A percentile compares a stretch with the other conserved stretches of the same genome.
These are phyloP conservation scores for Corymbia citriodora DNA, from an alignment of 441 rosid genomes.

Conservation along the genomic window DNA sequence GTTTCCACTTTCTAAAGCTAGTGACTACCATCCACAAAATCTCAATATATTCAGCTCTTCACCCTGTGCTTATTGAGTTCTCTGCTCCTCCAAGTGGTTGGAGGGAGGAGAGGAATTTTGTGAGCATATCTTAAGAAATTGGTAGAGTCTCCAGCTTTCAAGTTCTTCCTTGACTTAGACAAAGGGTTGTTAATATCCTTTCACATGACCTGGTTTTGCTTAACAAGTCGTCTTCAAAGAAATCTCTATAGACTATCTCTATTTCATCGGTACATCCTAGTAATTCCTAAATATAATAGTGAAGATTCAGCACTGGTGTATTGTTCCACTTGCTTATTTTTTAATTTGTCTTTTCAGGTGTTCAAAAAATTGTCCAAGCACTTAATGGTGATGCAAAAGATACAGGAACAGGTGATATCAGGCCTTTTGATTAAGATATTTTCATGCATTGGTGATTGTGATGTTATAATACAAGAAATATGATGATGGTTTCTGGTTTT, in stretches of 20 bases:
- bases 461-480: background rate
- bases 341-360: slow-evolving; percentile 37
- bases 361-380: slow-evolving; percentile 70
- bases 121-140: background rate
- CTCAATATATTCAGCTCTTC: background rate
- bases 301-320: background rate
- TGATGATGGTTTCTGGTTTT: background rate
- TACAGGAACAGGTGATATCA: slow-evolving; percentile 63
- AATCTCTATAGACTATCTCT: background rate
- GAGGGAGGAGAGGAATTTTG: background rate
- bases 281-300: background rate
- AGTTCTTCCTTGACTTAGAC: background rate
- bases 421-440: background rate
- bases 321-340: background rate
- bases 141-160: background rate
- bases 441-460: background rate
- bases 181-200: background rate
- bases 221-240: background rate
- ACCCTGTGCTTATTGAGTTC: background rate
- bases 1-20: background rate
- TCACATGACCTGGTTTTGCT: background rate
- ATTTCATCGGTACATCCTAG: background rate
- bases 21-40: background rate
- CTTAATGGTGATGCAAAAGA: slow-evolving; percentile 58
- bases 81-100: background rate